Conservation (phyloP, 1,284 basidiomycete genomes). For the Cystobasidium slooffiae region DNA sequence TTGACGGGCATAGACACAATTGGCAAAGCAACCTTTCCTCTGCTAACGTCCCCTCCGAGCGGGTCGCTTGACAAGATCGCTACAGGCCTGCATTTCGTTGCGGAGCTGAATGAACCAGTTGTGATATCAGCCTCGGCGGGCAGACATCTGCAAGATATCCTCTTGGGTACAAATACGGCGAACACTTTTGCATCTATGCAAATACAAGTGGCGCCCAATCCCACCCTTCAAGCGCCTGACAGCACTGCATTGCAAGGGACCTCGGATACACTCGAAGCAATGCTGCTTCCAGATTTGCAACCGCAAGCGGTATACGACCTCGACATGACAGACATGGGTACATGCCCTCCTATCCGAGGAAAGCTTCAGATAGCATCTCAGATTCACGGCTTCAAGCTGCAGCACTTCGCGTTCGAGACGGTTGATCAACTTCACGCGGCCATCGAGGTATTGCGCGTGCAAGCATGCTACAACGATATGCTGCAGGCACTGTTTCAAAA, state of each 20-base stretch:
- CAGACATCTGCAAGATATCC: conserved; percentile 20
- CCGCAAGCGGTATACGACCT: conserved; percentile 6
- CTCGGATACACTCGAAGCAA: background rate
- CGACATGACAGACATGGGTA: conserved; percentile 10
- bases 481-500: conserved; percentile 9
- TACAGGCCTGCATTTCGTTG: conserved; percentile 19
- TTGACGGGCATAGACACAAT: background rate
- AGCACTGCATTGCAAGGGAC: background rate
- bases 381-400: conserved; percentile 11
- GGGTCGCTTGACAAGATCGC: background rate
- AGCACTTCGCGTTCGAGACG: conserved; percentile 6
- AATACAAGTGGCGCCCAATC: background rate
- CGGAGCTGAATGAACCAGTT: conserved; percentile 6
- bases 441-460: conserved; percentile 15
- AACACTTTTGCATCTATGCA: background rate
- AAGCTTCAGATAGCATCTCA: background rate
- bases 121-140: conserved; percentile 12
- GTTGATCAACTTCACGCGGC: conserved; percentile 15
- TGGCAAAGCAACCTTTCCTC: background rate
- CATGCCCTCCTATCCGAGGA: background rate
- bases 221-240: background rate
- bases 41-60: conserved; percentile 4
- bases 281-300: background rate
- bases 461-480: conserved; percentile 28
- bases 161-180: background rate